phyloP scores from a whole-genome alignment of 805 yeast genomes.

The Zygoascus bituminiphila region DNA sequence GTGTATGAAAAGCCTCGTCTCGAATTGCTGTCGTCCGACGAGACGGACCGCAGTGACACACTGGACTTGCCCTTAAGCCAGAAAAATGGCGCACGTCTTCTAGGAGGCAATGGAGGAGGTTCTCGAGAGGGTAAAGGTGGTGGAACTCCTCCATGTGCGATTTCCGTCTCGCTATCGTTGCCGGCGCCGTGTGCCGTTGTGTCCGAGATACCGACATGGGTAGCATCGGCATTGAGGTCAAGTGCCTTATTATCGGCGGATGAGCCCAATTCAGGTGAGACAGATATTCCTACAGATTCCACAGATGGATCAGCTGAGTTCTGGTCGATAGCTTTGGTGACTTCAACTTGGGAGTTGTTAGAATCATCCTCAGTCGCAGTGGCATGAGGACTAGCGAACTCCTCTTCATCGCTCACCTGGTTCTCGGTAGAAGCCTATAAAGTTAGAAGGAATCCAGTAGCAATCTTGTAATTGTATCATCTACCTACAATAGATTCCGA shows the following conservation, averaged over 20 bases:
- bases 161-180: background rate
- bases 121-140: background rate
- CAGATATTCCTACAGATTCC: background rate
- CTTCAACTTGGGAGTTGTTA: background rate
- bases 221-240: background rate
- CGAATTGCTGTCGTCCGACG: slow-evolving; percentile 1
- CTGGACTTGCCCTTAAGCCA: slow-evolving; percentile 22
- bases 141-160: background rate
- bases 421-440: background rate
- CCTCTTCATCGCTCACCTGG: background rate
- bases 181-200: no score
- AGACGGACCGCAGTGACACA: slow-evolving; percentile 12
- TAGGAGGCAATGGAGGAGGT: slow-evolving; percentile 27
- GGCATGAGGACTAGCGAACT: background rate
- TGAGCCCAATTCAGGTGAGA: background rate
- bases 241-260: no score
- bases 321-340: background rate
- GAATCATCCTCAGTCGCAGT: background rate
- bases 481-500: background rate
- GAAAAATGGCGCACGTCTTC: slow-evolving; percentile 25
- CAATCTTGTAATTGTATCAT: no score
- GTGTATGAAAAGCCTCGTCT: slow-evolving; percentile 12
- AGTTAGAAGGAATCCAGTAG: no score
- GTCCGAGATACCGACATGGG: no score
- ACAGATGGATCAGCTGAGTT: background rate